These are phyloP conservation scores for Yamadazyma sp. DNA, from an alignment of 805 yeast genomes.

Conservation along the genomic window DNA sequence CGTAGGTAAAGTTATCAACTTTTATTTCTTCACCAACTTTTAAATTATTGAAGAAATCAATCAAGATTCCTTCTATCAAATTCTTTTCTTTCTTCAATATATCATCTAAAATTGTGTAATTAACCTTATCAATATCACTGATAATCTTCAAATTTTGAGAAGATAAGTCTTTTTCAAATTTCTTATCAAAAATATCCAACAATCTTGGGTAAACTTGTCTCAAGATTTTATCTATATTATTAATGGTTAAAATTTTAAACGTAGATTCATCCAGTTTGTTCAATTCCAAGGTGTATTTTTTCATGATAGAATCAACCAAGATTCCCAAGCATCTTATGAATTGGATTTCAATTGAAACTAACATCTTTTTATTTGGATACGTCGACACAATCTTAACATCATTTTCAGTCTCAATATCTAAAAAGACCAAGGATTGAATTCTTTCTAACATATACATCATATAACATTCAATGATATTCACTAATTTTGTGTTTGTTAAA, in stretches of 20 bases:
- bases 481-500: constrained; percentile 30
- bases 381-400: constrained; percentile 29
- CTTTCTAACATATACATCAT: constrained; percentile 32
- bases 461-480: constrained; percentile 35
- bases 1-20: constrained; percentile 40
- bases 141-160: constrained; percentile 37
- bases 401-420: constrained; percentile 14
- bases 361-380: constrained; percentile 37
- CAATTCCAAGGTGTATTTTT: constrained; percentile 30
- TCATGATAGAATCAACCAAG: constrained; percentile 39
- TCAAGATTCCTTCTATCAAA: constrained; percentile 28
- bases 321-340: constrained; percentile 43
- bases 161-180: constrained; percentile 33
- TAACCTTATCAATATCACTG: constrained; percentile 41
- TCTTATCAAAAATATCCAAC: constrained; percentile 29
- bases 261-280: constrained; percentile 15
- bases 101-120: constrained; percentile 38
- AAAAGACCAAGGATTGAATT: constrained; percentile 24
- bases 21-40: constrained; percentile 14
- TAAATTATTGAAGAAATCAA: constrained; percentile 20
- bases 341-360: constrained; percentile 43
- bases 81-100: constrained; percentile 34
- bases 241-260: constrained; percentile 42
- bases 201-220: constrained; percentile 29
- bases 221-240: constrained; percentile 37